Conservation (phyloP, 2,329 filamentous ascomycete genomes). For the Colletotrichum sp. region DNA sequence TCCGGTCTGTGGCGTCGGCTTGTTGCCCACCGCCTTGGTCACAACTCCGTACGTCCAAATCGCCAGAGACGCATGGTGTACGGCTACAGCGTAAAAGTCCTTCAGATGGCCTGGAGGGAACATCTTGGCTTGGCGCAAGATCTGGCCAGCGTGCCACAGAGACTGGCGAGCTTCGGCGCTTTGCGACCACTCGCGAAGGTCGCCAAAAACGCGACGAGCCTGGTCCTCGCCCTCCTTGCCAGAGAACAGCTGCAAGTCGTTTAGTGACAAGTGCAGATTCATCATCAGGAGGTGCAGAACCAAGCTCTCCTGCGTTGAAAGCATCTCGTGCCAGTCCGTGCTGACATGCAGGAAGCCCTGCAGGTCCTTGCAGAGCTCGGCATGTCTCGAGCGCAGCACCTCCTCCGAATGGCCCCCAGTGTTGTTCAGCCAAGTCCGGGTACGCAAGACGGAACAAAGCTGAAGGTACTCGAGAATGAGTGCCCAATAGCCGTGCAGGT, state of each 20-base stretch:
- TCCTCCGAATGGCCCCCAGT: slow-evolving; percentile 44
- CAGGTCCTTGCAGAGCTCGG: slow-evolving; percentile 67
- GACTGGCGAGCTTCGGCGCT: slow-evolving; percentile 62
- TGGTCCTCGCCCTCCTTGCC: slow-evolving; percentile 72
- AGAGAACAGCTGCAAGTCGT: slow-evolving; percentile 71
- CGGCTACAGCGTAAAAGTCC: slow-evolving; percentile 71
- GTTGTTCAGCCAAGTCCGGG: slow-evolving; percentile 51
- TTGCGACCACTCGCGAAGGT: slow-evolving; percentile 63
- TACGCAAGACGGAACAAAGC: slow-evolving; percentile 54
- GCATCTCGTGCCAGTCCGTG: slow-evolving; percentile 44
- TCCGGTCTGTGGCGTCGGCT: slow-evolving; percentile 32
- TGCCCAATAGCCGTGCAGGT: slow-evolving; percentile 69
- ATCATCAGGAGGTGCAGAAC: slow-evolving; percentile 63
- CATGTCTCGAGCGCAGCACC: slow-evolving; percentile 60
- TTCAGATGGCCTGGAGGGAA: slow-evolving; percentile 60
- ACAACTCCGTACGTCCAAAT: slow-evolving; percentile 75
- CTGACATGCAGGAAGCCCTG: slow-evolving; percentile 50
- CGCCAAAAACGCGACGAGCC: slow-evolving; percentile 62
- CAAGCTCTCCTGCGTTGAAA: slow-evolving; percentile 50
- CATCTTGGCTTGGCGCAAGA: slow-evolving; percentile 63
- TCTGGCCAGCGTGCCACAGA: slow-evolving; percentile 72
- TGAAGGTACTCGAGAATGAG: slow-evolving; percentile 71
- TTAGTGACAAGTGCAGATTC: slow-evolving; percentile 68
- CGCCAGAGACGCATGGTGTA: slow-evolving; percentile 72
- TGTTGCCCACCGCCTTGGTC: slow-evolving; percentile 41